phyloP scores from a whole-genome alignment of 2,329 filamentous ascomycete genomes.

The Aschersonia sp. region DNA sequence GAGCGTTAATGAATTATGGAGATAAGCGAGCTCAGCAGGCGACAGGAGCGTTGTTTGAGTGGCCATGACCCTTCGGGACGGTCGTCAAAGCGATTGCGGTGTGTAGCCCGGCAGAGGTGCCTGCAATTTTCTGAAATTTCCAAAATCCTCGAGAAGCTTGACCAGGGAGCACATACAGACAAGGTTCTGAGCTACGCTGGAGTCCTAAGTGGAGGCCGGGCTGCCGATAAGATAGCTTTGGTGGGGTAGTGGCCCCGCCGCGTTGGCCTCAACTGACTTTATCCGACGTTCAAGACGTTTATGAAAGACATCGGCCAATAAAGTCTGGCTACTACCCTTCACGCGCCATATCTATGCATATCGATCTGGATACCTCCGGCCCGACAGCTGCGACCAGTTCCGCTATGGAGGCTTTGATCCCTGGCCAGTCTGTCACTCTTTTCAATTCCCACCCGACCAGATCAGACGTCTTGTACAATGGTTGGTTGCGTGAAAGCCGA shows the following conservation, averaged over 20 bases:
- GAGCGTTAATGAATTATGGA: conserved; percentile 74
- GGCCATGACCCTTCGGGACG: conserved; percentile 31
- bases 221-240: background rate
- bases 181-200: background rate
- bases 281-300: too few relatives aligned
- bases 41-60: conserved; percentile 66
- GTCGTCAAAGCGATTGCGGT: too few relatives aligned
- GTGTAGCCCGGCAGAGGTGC: too few relatives aligned
- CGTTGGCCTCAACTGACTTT: too few relatives aligned
- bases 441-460: conserved; percentile 45
- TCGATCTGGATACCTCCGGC: conserved; percentile 36
- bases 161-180: too few relatives aligned
- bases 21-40: conserved; percentile 89
- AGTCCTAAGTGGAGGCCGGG: background rate
- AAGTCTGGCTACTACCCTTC: background rate
- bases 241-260: background rate
- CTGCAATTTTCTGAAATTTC: too few relatives aligned
- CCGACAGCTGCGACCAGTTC: conserved; percentile 56
- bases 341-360: conserved; percentile 43
- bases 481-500: conserved; percentile 23
- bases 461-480: conserved; percentile 30
- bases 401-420: conserved; percentile 47
- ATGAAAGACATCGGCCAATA: too few relatives aligned
- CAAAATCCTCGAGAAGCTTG: too few relatives aligned
- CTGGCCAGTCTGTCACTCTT: conserved; percentile 30